phyloP scores from a whole-genome alignment of 2,329 filamentous ascomycete genomes.

The Hypoxylon sp. region DNA sequence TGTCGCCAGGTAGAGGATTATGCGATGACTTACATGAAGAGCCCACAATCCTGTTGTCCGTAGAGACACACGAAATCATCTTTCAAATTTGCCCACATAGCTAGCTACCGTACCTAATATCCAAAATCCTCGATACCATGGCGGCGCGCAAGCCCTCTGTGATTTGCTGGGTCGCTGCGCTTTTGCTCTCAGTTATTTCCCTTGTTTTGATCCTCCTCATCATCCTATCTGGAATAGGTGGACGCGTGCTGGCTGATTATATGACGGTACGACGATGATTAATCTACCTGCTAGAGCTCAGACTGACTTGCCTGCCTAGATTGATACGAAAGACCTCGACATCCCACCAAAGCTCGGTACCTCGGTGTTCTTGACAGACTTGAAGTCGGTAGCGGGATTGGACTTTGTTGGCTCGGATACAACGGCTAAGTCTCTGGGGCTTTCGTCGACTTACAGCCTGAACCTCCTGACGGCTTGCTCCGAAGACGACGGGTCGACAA shows the following conservation, averaged over 20 bases:
- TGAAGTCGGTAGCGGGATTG: slow-evolving; percentile 52
- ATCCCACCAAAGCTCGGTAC: slow-evolving; percentile 52
- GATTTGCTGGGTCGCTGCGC: slow-evolving; percentile 36
- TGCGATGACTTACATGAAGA: slow-evolving; percentile 18
- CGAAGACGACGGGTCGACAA: slow-evolving; percentile 42
- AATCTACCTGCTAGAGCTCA: slow-evolving; percentile 1
- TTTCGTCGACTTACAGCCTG: slow-evolving; percentile 53
- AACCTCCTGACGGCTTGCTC: slow-evolving; percentile 56
- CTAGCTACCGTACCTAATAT: background rate
- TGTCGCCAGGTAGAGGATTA: background rate
- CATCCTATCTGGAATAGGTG: slow-evolving; percentile 52
- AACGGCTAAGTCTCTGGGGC: slow-evolving; percentile 50
- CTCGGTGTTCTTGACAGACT: slow-evolving; percentile 54
- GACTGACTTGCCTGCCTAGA: slow-evolving; percentile 43
- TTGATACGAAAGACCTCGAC: slow-evolving; percentile 52
- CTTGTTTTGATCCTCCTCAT: slow-evolving; percentile 50
- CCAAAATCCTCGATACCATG: slow-evolving; percentile 31
- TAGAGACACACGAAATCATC: background rate
- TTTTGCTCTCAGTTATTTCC: slow-evolving; percentile 48
- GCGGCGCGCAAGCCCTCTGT: slow-evolving; percentile 19
- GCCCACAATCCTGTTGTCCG: background rate
- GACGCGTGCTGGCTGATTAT: slow-evolving; percentile 52
- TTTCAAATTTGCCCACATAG: background rate
- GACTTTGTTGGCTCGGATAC: slow-evolving; percentile 54
- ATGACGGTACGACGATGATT: slow-evolving; percentile 52